Base-by-base conservation (phyloP, 352 stramenopile genomes). In the Hyphochytrium catenoides region DNA sequence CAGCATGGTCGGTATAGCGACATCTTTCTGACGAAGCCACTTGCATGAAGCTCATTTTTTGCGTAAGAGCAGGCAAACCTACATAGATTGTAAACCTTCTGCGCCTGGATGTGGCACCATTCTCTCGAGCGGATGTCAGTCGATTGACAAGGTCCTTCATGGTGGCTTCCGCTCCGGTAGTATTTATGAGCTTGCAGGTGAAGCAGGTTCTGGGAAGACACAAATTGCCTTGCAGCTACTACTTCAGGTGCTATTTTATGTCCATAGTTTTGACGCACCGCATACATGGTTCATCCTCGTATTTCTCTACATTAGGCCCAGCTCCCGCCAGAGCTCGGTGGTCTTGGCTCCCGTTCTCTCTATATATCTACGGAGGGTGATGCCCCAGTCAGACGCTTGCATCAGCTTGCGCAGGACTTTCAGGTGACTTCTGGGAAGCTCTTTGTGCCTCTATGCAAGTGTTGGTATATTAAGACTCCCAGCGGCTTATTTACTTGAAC, bases 311-410 rank as follows among this genome's bases (percentile, higher is more conserved):
- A n/a, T n/a, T n/a, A n/a, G 32, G 64, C 59, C 41, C 55, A 57
- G 36, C 43, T 79, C 12, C 59, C 63, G 1, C 14, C 26, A 16
- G 38, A 41, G 7, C 34, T 70, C 15, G 62, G 62, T 5, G 65
- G 65, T 2, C 30, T 78, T 14, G 59, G 63, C 24, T 51, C 54
- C 15, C 65, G 58, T 0, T 59, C 64, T 6, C 79, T 63, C 41
- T 82, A 82, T 54, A 72, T 82, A 19, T 72, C 59, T 36, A 77
- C 68, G 0, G 68, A 82, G 26, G 62, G 68, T 29, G 51, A 77
- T 4, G 56, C 57, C 6, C 66, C 65, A 0, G 51, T 79, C 20
- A 78, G 74, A 41, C 54, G 65, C 0, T 46, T 82, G 14, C 52
- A 77, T 14, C 62, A 78, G 18, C 48, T 82, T 17, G 61, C 57